Percentiles rank a stretch among this genome's conserved stretches.
Evolutionary conservation across 768 basidiomycete species (phyloP).

Genomic region (Kockovaella imperatae): DNA sequence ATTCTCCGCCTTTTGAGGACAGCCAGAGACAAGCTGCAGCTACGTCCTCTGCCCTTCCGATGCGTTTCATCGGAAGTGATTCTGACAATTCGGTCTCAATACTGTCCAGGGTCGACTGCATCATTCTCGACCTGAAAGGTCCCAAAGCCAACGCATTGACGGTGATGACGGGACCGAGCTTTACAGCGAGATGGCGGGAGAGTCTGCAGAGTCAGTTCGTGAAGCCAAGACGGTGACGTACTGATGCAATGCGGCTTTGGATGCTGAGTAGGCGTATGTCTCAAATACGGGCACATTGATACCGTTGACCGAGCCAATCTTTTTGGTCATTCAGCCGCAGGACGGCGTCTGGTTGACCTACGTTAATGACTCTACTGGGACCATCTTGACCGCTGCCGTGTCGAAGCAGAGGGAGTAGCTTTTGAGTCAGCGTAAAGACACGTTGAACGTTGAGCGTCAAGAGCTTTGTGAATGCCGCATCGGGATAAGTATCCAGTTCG

Average conservation of each 20-base stretch:
- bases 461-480: constrained; percentile 57
- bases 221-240: constrained; percentile 8
- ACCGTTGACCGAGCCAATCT: constrained; percentile 63
- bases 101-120: constrained; percentile 51
- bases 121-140: constrained; percentile 51
- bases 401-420: constrained; percentile 54
- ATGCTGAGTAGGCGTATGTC: constrained; percentile 60
- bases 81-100: constrained; percentile 49
- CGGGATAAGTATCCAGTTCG: constrained; percentile 46
- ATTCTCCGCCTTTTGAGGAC: constrained; percentile 56
- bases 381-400: constrained; percentile 49
- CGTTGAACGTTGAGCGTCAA: constrained; percentile 58
- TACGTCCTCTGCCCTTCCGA: constrained; percentile 61
- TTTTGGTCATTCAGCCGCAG: background rate
- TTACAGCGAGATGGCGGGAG: constrained; percentile 50
- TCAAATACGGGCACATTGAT: constrained; percentile 53
- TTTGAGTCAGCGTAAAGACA: constrained; percentile 60
- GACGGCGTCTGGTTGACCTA: constrained; percentile 29
- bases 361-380: constrained; percentile 53
- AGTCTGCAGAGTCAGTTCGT: background rate
- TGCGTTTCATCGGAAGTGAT: constrained; percentile 51
- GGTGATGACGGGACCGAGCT: constrained; percentile 57
- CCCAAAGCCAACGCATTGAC: constrained; percentile 61
- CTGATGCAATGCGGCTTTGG: constrained; percentile 50
- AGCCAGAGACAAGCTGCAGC: constrained; percentile 60